A percentile compares a stretch with the other conserved stretches of the same genome.
Conservation (phyloP, 2,329 filamentous ascomycete species). For the Cytospora piceae region DNA sequence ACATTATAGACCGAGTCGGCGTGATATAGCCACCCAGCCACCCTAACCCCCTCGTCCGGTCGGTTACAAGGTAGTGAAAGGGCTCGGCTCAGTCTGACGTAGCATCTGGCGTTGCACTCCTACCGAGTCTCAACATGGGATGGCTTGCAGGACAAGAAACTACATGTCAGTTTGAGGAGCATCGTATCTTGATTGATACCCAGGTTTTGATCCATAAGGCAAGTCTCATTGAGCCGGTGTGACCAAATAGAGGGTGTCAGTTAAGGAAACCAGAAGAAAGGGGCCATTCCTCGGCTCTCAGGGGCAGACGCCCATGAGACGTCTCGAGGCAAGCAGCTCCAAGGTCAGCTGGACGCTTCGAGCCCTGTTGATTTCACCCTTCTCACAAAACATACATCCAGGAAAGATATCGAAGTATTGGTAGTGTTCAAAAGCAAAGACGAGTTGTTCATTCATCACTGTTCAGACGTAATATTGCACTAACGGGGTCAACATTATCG, state of each 20-base stretch:
- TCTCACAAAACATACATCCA: neutral
- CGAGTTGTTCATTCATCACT: slow-evolving; percentile 1
- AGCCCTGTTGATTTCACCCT: neutral
- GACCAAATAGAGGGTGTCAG: no score
- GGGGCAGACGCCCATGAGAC: no score
- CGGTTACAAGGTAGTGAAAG: neutral
- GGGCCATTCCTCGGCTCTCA: no score
- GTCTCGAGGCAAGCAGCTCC: neutral
- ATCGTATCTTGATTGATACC: neutral
- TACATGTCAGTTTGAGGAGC: no score
- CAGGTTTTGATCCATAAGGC: no score
- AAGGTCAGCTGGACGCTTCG: neutral
- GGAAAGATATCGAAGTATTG: neutral
- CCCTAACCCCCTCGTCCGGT: neutral
- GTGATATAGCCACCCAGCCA: no score
- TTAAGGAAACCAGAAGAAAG: no score
- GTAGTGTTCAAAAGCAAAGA: neutral
- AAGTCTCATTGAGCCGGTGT: no score
- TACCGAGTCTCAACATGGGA: no score
- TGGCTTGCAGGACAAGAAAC: neutral
- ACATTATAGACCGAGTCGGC: no score
- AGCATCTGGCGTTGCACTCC: neutral
- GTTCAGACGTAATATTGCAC: slow-evolving; percentile 18
- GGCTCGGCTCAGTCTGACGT: neutral
- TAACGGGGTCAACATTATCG: slow-evolving; percentile 21